These are phyloP conservation scores for Penicillium sp. DNA, from an alignment of 2,329 filamentous ascomycete species.

Conservation along the genomic window DNA sequence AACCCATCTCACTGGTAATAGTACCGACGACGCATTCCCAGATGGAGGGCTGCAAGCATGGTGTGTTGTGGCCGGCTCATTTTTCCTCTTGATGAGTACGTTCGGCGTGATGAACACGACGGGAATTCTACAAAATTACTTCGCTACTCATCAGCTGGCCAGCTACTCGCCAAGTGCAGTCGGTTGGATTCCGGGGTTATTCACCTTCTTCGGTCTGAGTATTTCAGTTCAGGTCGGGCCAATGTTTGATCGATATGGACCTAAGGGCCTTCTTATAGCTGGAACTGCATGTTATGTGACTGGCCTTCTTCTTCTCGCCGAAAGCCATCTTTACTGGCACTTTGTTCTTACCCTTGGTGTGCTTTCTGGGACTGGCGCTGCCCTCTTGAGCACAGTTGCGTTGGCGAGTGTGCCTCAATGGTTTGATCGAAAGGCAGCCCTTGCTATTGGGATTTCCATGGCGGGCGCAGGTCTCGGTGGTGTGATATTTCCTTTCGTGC, in stretches of 20 bases:
- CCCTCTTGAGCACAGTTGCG: slow-evolving; percentile 38
- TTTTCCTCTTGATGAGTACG: slow-evolving; percentile 37
- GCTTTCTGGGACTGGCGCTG: slow-evolving; percentile 35
- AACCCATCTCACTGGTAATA: slow-evolving; percentile 19
- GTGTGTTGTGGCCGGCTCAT: slow-evolving; percentile 37
- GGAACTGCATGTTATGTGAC: slow-evolving; percentile 40
- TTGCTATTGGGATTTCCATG: slow-evolving; percentile 42
- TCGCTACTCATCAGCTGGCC: slow-evolving; percentile 45
- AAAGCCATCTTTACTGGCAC: slow-evolving; percentile 50
- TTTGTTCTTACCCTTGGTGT: slow-evolving; percentile 44
- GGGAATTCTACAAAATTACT: slow-evolving; percentile 49
- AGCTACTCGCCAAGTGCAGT: slow-evolving; percentile 44
- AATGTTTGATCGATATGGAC: slow-evolving; percentile 50
- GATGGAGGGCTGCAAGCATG: slow-evolving; percentile 37
- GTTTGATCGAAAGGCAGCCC: slow-evolving; percentile 38
- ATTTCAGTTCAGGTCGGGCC: slow-evolving; percentile 50
- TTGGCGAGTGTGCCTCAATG: slow-evolving; percentile 41
- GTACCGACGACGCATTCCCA: slow-evolving; percentile 23
- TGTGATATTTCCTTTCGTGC: slow-evolving; percentile 36
- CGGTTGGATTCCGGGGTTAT: slow-evolving; percentile 51
- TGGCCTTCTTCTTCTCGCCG: slow-evolving; percentile 46
- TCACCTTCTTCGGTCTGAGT: slow-evolving; percentile 45
- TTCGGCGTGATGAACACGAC: slow-evolving; percentile 52
- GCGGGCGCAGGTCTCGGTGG: slow-evolving; percentile 39
- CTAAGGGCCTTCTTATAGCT: slow-evolving; percentile 39